Evolutionary conservation across 1,284 basidiomycete genomes (phyloP).

Genomic region (Ustilago hordei): DNA sequence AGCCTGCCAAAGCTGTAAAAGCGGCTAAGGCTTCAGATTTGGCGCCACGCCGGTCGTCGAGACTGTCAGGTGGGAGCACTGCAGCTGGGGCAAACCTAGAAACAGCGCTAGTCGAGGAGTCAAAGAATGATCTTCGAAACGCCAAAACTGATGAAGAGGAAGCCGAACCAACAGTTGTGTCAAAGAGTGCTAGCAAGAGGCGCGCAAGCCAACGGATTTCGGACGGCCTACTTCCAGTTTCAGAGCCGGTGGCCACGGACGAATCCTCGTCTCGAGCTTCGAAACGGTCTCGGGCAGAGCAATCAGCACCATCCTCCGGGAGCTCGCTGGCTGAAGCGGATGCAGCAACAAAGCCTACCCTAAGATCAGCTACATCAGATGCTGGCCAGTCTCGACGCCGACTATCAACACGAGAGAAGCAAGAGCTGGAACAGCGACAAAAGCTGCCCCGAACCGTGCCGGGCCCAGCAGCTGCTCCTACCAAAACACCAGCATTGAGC

Average conservation of each 20-base stretch:
- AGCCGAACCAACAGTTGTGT: background rate
- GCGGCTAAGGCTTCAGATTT: background rate
- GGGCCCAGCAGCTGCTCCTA: background rate
- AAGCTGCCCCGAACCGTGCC: conserved; percentile 8
- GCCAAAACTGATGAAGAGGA: conserved; percentile 18
- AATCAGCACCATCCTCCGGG: background rate
- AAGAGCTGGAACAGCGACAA: conserved; percentile 27
- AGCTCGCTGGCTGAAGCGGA: background rate
- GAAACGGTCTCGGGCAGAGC: conserved; percentile 17
- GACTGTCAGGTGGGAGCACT: conserved; percentile 22
- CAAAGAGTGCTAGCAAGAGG: conserved; percentile 11
- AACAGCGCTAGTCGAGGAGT: background rate
- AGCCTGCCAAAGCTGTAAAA: conserved; percentile 1
- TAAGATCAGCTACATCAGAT: conserved; percentile 2
- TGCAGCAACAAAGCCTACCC: background rate
- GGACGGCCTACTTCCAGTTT: background rate
- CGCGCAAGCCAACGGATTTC: conserved; percentile 23
- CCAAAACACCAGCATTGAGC: conserved; percentile 26
- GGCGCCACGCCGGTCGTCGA: conserved; percentile 30
- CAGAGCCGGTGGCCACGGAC: background rate
- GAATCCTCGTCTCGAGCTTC: conserved; percentile 9
- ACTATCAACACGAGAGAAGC: conserved; percentile 41
- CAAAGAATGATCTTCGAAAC: conserved; percentile 21
- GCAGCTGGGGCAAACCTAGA: background rate
- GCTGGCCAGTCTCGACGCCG: conserved; percentile 29